phyloP scores from a whole-genome alignment of 2,329 filamentous ascomycete species.

The Trichoderma arundinaceum region DNA sequence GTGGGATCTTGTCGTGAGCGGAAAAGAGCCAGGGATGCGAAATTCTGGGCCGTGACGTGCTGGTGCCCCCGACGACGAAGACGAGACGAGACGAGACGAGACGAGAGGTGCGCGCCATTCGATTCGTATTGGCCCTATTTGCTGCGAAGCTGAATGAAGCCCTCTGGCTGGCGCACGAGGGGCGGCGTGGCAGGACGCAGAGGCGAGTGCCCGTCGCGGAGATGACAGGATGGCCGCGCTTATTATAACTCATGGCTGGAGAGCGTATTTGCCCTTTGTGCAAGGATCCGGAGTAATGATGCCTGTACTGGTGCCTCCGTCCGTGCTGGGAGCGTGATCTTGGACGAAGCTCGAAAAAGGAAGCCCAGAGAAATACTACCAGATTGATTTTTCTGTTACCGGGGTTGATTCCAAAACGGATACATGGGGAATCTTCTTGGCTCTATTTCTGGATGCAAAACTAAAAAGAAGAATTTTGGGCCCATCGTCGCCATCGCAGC shows the following conservation, averaged over 20 bases:
- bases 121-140: too few relatives aligned
- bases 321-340: not conserved
- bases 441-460: not conserved
- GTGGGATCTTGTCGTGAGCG: not conserved
- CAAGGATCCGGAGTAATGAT: slow-evolving; percentile 4
- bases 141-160: too few relatives aligned
- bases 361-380: not conserved
- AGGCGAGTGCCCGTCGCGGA: slow-evolving; percentile 18
- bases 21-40: too few relatives aligned
- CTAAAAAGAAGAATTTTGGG: too few relatives aligned
- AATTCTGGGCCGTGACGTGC: too few relatives aligned
- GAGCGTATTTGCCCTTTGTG: not conserved
- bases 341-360: slow-evolving; percentile 13
- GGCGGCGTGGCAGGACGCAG: too few relatives aligned
- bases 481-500: not conserved
- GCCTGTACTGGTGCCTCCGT: not conserved
- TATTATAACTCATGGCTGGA: not conserved
- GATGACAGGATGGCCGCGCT: slow-evolving; percentile 29
- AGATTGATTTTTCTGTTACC: not conserved
- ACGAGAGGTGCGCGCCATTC: too few relatives aligned
- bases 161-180: too few relatives aligned
- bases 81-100: too few relatives aligned
- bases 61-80: too few relatives aligned
- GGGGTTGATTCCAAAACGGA: not conserved
- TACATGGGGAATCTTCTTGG: not conserved